Evolutionary conservation across 1,284 basidiomycete species (phyloP).

Genomic region (Austroboletus novae-zelandiae): DNA sequence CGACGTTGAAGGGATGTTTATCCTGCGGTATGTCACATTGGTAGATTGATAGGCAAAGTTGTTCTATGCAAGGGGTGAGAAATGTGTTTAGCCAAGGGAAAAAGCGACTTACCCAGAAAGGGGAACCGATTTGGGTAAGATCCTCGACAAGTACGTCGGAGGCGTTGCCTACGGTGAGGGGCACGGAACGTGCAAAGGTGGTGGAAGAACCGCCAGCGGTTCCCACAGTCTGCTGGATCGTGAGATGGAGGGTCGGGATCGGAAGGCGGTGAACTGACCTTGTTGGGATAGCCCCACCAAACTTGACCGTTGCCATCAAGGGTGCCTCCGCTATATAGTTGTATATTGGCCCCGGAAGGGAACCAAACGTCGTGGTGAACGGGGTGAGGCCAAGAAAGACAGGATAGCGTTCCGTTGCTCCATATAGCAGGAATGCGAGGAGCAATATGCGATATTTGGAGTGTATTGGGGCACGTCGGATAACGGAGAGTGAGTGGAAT

Average conservation of each 20-base stretch:
- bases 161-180: constrained; percentile 45
- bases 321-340: constrained; percentile 42
- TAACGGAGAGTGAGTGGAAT: neutral
- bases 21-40: constrained; percentile 26
- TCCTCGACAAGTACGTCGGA: constrained; percentile 43
- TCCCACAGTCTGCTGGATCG: constrained; percentile 17
- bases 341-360: constrained; percentile 43
- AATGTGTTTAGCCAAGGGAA: neutral
- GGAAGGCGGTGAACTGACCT: constrained; percentile 9
- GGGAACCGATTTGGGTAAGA: constrained; percentile 37
- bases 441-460: constrained; percentile 49
- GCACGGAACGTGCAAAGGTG: constrained; percentile 46
- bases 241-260: constrained; percentile 10
- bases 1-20: constrained; percentile 27
- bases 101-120: constrained; percentile 27
- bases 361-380: constrained; percentile 46
- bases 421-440: constrained; percentile 37
- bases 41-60: constrained; percentile 30
- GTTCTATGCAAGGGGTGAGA: constrained; percentile 15
- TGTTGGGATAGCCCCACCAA: constrained; percentile 36
- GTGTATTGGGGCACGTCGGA: constrained; percentile 22
- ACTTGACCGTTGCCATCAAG: constrained; percentile 42
- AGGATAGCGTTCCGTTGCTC: constrained; percentile 40
- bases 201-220: constrained; percentile 23
- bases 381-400: constrained; percentile 9